A percentile compares a stretch with the other conserved stretches of the same genome.
Evolutionary conservation across 352 stramenopile genomes (phyloP).

Genomic region (Phytopythium montanum): DNA sequence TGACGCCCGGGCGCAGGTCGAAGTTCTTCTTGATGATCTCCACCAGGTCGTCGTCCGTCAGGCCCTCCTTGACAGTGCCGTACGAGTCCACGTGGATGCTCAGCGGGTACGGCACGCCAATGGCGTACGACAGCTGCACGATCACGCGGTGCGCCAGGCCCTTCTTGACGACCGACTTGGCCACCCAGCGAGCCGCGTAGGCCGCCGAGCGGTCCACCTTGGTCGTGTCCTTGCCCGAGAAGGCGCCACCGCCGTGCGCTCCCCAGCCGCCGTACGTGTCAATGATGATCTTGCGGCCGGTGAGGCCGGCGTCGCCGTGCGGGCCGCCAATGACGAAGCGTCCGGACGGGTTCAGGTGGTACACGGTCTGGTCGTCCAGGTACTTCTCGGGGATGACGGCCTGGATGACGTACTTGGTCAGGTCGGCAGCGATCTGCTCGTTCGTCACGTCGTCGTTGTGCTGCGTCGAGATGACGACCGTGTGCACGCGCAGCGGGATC

Average conservation of each 20-base stretch:
- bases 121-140: constrained; percentile 98
- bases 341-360: constrained; percentile 99
- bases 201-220: constrained; percentile 98
- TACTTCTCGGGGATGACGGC: constrained; percentile 98
- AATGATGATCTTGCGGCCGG: constrained; percentile 99
- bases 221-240: constrained; percentile 99
- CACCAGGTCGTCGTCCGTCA: constrained; percentile 95
- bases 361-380: constrained; percentile 99
- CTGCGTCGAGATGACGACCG: constrained; percentile 99
- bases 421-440: constrained; percentile 97
- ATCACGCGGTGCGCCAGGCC: constrained; percentile 93
- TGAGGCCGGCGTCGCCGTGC: constrained; percentile 98
- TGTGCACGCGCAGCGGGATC: constrained; percentile 97
- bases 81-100: constrained; percentile 98
- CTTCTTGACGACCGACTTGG: constrained; percentile 97
- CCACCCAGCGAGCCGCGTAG: constrained; percentile 98
- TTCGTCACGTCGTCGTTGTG: constrained; percentile 98
- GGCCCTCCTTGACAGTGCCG: constrained; percentile 94
- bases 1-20: constrained; percentile 96
- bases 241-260: constrained; percentile 97
- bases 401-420: constrained; percentile 99
- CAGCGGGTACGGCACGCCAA: constrained; percentile 96
- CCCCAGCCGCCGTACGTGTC: constrained; percentile 99
- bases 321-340: constrained; percentile 99
- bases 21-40: constrained; percentile 99